Percentiles rank a stretch among this genome's conserved stretches.
phyloP scores from a whole-genome alignment of 176 grass and related monocot genomes.

The Triticum turgidum region DNA sequence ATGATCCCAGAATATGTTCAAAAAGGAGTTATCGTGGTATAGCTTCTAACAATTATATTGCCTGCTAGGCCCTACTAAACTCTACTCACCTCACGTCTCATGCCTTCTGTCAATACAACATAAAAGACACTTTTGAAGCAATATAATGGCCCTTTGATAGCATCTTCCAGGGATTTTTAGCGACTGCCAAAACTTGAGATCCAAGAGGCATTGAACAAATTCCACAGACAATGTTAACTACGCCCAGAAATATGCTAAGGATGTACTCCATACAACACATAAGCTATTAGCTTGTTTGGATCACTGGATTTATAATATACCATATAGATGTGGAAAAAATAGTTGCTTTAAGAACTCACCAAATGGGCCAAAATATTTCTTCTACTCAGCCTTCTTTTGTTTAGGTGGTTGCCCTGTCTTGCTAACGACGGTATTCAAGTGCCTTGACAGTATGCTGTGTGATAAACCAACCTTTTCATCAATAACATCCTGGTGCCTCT shows the following conservation, averaged over 20 bases:
- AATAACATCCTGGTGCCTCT: constrained; percentile 83
- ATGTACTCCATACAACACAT: background rate
- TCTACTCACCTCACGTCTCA: background rate
- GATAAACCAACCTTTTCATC: constrained; percentile 75
- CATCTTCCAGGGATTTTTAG: background rate
- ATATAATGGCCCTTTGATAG: background rate
- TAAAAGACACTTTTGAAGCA: background rate
- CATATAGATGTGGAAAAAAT: background rate
- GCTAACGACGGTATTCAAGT: constrained; percentile 41
- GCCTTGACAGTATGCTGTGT: constrained; percentile 53
- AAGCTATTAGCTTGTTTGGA: background rate
- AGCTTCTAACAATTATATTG: background rate
- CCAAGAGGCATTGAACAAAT: background rate
- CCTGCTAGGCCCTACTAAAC: background rate
- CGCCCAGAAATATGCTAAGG: background rate
- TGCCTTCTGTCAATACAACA: background rate
- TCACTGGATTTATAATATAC: constrained; percentile 9
- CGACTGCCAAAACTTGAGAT: background rate
- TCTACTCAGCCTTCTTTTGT: constrained; percentile 92
- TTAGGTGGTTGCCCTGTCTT: constrained; percentile 52
- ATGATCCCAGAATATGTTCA: background rate
- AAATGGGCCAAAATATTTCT: constrained; percentile 3
- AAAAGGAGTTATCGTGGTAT: background rate
- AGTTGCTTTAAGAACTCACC: constrained; percentile 27
- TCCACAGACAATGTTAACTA: background rate